phyloP scores from a whole-genome alignment of 2,329 filamentous ascomycete species.

The Chaetomium globosum region DNA sequence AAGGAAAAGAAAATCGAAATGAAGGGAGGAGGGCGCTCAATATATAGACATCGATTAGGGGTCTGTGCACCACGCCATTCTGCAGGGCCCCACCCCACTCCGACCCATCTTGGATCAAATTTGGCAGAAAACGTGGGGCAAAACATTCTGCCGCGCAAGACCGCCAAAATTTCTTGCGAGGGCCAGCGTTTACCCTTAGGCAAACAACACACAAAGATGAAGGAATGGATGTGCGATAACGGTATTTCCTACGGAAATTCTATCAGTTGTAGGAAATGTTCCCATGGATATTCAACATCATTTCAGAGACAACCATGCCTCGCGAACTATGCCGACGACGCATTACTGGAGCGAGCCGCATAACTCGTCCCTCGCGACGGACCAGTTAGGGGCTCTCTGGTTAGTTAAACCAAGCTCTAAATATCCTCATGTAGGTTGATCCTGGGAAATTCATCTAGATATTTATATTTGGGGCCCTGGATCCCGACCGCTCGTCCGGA shows the following conservation, averaged over 20 bases:
- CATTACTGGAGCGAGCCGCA: not conserved
- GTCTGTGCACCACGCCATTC: conserved; percentile 37
- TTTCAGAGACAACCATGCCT: not conserved
- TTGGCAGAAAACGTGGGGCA: conserved; percentile 13
- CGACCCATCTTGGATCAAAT: conserved; percentile 8
- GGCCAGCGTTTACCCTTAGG: not conserved
- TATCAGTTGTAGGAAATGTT: not conserved
- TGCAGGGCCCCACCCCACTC: conserved; percentile 19
- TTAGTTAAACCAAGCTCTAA: not conserved
- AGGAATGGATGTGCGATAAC: not conserved
- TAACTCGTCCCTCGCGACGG: too few relatives aligned
- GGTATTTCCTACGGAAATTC: not conserved
- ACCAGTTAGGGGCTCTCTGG: not conserved
- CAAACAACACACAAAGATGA: conserved; percentile 14
- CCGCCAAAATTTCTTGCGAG: conserved; percentile 43
- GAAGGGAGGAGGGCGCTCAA: conserved; percentile 34
- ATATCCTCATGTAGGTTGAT: not conserved
- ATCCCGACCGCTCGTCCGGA: not conserved
- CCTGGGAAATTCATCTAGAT: not conserved
- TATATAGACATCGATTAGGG: conserved; percentile 47
- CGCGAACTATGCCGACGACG: not conserved
- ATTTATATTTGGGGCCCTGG: not conserved
- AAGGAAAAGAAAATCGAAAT: conserved; percentile 47
- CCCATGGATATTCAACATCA: not conserved
- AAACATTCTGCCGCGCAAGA: conserved; percentile 40